phyloP scores from a whole-genome alignment of 177 flowering plant genomes.

The Vitis hybrid region DNA sequence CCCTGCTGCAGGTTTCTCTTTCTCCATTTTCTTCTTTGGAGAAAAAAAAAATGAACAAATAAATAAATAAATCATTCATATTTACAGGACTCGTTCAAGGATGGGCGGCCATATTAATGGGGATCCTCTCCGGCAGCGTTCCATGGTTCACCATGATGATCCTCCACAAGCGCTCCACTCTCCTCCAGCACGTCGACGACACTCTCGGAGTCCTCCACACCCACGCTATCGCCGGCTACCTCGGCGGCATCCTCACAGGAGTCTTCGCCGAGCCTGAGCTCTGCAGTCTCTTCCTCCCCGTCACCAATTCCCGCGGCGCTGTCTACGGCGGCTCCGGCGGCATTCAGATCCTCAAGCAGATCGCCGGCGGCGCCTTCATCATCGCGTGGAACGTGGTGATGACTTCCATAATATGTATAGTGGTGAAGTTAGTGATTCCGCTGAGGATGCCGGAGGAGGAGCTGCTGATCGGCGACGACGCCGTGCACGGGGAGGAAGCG shows the following conservation, averaged over 20 bases:
- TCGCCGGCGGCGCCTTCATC: slow-evolving; percentile 30
- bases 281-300: slow-evolving; percentile 27
- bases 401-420: slow-evolving; percentile 33
- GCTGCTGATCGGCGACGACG: too few species aligned
- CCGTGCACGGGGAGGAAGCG: too few species aligned
- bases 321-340: slow-evolving; percentile 26
- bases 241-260: too few species aligned
- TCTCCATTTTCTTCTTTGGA: too few species aligned
- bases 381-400: slow-evolving; percentile 33
- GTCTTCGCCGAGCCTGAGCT: too few species aligned
- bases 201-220: slow-evolving; percentile 47
- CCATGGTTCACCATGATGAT: slow-evolving; percentile 68
- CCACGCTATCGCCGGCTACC: slow-evolving; percentile 43
- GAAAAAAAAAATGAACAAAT: too few species aligned
- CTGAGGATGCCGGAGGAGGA: too few species aligned
- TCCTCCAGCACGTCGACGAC: slow-evolving; percentile 47
- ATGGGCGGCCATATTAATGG: slow-evolving; percentile 55
- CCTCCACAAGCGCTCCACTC: slow-evolving; percentile 38
- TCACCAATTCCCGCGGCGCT: slow-evolving; percentile 35
- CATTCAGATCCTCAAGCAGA: slow-evolving; percentile 27
- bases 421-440: slow-evolving; percentile 4
- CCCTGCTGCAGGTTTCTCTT: too few species aligned
- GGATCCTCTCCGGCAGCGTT: slow-evolving; percentile 49
- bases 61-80: too few species aligned
- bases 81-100: slow-evolving; percentile 50